Percentiles rank a stretch among this genome's conserved stretches.
Evolutionary conservation across 352 stramenopile species (phyloP).

Genomic region (Phytophthora pistaciae): DNA sequence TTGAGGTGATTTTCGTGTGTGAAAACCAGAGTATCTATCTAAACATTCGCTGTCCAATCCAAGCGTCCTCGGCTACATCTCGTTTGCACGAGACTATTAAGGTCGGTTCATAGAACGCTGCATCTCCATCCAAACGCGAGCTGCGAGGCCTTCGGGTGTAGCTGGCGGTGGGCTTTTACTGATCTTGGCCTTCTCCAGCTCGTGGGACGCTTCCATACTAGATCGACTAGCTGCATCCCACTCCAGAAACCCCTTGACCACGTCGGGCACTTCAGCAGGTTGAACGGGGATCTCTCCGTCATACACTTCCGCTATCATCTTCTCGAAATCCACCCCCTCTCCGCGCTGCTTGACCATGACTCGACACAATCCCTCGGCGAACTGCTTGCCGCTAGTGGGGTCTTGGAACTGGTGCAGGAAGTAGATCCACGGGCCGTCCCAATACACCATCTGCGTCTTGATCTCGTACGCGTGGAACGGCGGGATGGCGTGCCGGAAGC

Average conservation of each 20-base stretch:
- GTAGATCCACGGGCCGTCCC: conserved; percentile 66
- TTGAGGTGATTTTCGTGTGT: too few relatives aligned
- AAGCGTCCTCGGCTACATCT: too few relatives aligned
- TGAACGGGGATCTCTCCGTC: conserved; percentile 27
- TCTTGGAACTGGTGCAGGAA: conserved; percentile 74
- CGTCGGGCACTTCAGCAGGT: conserved; percentile 38
- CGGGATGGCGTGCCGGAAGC: conserved; percentile 58
- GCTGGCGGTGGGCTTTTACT: conserved; percentile 1
- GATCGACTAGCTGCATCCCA: conserved; percentile 47
- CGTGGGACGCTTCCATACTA: conserved; percentile 44
- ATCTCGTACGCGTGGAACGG: conserved; percentile 69
- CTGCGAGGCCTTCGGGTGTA: conserved; percentile 29
- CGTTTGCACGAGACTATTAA: conserved; percentile 10
- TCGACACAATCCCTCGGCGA: conserved; percentile 58
- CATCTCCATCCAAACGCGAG: conserved; percentile 42
- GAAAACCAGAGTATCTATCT: too few relatives aligned
- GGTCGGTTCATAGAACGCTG: conserved; percentile 56
- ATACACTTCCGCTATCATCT: conserved; percentile 42
- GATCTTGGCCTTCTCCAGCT: conserved; percentile 16
- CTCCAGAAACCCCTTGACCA: conserved; percentile 50
- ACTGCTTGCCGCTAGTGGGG: conserved; percentile 54
- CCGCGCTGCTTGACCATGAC: conserved; percentile 39
- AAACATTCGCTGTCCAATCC: too few relatives aligned
- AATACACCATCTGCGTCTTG: conserved; percentile 55
- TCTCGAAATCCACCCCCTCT: conserved; percentile 29